Base-by-base conservation (phyloP, 345 rosid species). In the Noccaea caerulescens region DNA sequence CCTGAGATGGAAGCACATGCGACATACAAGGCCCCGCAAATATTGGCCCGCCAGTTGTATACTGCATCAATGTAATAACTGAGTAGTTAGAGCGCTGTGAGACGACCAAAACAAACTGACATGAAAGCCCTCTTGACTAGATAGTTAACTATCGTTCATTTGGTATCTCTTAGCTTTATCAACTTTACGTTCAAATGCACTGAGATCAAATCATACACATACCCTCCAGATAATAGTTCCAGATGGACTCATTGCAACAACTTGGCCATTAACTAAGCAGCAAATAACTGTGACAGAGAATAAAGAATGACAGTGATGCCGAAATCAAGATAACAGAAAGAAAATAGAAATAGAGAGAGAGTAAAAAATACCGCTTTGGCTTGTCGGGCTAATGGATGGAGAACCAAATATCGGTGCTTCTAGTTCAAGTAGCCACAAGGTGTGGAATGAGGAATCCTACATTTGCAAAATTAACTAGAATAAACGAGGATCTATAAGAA, bases 201-300 rank as follows among this genome's bases (percentile, higher is more conserved):
- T 50, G 71, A 41, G 27, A 70, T 63, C 53, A 65, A 36, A 14
- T 76, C 32, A 32, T 47, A 44, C 39, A 55, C 55, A 53, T 84
- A 93, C 97, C 97, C 60, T 89, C 99, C 99, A 93, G 72, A 80
- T 47, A 34, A 82, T 72, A 59, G 86, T 79, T 79, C 97, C 99
- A 60, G 71, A 75, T 18, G 76, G 59, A 80, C 80, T 83, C 65
- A 89, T 2, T 27, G 86, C 89, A 11, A 88, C 66, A 58, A 93
- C 80, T 50, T 73, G 85, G 43, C 97, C 98, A 84, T 93, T 91
- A 54, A 93, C 97, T 79, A 91, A 79, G 77, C 99, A 93, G 78
- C 95, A 89, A 81, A 93, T 81, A 69, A 93, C 98, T 93, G 86
- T 76, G 64, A 63, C 39, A 58, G 33, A 70, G 62, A 61, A 69